Evolutionary conservation across 306 rosid species (phyloP), one percentile per base, ranked within the genome.

Genomic region (Fagus crenata): DNA sequence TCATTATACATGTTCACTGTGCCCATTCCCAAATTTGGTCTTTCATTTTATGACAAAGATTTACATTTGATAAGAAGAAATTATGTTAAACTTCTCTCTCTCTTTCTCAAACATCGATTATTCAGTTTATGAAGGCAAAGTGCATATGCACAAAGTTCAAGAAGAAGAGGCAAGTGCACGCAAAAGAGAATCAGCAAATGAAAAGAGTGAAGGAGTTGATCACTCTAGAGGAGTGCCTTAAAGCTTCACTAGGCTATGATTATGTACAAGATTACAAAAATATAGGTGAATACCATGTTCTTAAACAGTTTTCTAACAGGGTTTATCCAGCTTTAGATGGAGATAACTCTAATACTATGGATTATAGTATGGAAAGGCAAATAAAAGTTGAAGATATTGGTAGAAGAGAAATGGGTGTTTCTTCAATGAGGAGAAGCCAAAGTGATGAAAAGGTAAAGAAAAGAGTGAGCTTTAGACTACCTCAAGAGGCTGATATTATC

Each of bases 401-500:
- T 36, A 75, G 54, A 31, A 81, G 81, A 65, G 87, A 78, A 82
- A 74, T 32, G 61, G 78, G 69, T 41, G 69, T 72, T 46, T 75
- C 74, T 75, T 72, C 85, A 59, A 22, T 79, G 14, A 39, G 73
- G 7, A 71, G 76, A 75, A 79, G 71, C 67, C 64, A 68, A 40
- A 89, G 81, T 46, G 28, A 22, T 64, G 33, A 64, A 36, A 79
- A 80, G 71, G 58, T 35, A 59, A 87, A 73, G 87, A 89, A 85
- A 83, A 77, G 78, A 69, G 90, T 83, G 13, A 89, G 80, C 69
- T 87, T 85, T 82, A 80, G 53, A 65, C 40, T 61, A 7, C 92
- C 87, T 69, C 82, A 85, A 81, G 89, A 75, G 63, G 84, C 88
- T 1, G 95, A 90, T 67, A 82, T 77, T 49, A 73, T 88, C 65